These are phyloP conservation scores for Kalmusia sp. DNA, from an alignment of 2,329 filamentous ascomycete genomes.

Conservation along the genomic window DNA sequence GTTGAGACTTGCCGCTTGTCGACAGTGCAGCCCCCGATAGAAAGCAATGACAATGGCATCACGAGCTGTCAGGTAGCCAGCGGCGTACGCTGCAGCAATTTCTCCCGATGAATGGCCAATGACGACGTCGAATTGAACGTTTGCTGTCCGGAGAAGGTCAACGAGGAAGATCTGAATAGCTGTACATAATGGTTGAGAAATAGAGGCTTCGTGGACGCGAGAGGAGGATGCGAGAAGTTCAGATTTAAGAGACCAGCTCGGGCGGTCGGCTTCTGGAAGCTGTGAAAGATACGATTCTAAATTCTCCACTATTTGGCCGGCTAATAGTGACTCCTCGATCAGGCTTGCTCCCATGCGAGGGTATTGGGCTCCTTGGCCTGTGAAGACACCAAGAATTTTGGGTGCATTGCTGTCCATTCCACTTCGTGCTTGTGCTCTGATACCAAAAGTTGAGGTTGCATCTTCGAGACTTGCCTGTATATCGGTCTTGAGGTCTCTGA, in stretches of 20 bases:
- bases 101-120: constrained; percentile 51
- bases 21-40: constrained; percentile 23
- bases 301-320: constrained; percentile 19
- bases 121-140: constrained; percentile 38
- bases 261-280: constrained; percentile 16
- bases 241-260: constrained; percentile 18
- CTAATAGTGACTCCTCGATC: constrained; percentile 24
- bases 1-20: constrained; percentile 5
- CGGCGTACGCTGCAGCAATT: constrained; percentile 31
- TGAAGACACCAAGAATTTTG: constrained; percentile 47
- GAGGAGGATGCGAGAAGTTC: constrained; percentile 14
- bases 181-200: constrained; percentile 45
- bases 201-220: constrained; percentile 19
- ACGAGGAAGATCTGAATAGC: constrained; percentile 45
- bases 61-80: constrained; percentile 13
- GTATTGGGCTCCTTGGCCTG: constrained; percentile 54
- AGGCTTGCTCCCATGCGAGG: constrained; percentile 48
- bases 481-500: too few relatives aligned
- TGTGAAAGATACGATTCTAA: constrained; percentile 23
- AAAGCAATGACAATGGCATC: constrained; percentile 26
- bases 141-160: constrained; percentile 34
- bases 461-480: too few relatives aligned
- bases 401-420: too few relatives aligned
- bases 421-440: too few relatives aligned
- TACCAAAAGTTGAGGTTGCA: too few relatives aligned